phyloP scores from a whole-genome alignment of 2,329 filamentous ascomycete genomes.

The Aspergillus clavatus region DNA sequence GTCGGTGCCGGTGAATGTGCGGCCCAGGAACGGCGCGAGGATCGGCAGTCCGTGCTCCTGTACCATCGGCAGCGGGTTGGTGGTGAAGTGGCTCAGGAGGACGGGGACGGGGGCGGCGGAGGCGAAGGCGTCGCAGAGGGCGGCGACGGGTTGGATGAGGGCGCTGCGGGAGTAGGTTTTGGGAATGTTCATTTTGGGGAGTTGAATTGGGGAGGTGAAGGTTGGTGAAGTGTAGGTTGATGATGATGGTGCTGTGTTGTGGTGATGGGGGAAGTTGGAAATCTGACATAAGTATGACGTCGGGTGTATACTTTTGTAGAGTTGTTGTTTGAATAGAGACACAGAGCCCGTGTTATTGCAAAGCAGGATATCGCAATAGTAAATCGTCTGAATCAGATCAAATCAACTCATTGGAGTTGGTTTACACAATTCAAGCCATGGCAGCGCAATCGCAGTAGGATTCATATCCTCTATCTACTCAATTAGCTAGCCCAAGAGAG shows the following conservation, averaged over 20 bases:
- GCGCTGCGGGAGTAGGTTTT: conserved; percentile 13
- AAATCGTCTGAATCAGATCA: not conserved
- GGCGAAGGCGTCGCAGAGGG: conserved; percentile 31
- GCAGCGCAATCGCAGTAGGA: not conserved
- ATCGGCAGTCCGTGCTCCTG: conserved; percentile 39
- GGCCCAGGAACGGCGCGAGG: conserved; percentile 42
- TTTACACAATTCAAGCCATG: not conserved
- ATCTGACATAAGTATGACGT: not conserved
- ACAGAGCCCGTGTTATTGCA: too few relatives aligned
- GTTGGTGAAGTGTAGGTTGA: not conserved
- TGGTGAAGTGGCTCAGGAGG: conserved; percentile 35
- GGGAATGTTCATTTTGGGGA: not conserved
- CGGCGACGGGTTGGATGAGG: conserved; percentile 23
- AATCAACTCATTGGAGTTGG: not conserved
- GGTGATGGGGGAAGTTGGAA: not conserved
- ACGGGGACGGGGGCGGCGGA: conserved; percentile 15
- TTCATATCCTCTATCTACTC: not conserved
- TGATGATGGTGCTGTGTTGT: not conserved
- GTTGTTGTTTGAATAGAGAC: too few relatives aligned
- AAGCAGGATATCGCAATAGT: too few relatives aligned
- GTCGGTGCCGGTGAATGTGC: conserved; percentile 34
- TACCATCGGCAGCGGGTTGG: conserved; percentile 19
- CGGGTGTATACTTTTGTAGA: too few relatives aligned
- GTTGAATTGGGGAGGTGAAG: not conserved
- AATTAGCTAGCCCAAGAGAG: not conserved